Conservation (phyloP, 352 stramenopile genomes). For the Paralagenidium karlingii region DNA sequence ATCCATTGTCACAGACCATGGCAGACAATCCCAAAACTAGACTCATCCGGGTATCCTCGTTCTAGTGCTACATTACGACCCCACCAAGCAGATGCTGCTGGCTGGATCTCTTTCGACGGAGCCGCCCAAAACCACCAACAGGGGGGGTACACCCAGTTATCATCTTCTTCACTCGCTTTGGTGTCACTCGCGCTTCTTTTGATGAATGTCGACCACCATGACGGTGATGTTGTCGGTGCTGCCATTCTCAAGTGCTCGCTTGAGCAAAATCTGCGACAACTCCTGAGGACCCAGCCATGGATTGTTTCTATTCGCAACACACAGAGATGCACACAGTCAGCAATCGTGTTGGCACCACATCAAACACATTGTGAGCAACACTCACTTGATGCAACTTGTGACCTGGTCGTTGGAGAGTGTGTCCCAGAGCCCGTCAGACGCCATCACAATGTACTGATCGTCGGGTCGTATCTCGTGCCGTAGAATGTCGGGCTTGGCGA, state of each 20-base stretch:
- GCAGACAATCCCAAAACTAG: too few relatives aligned
- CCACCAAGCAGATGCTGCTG: too few relatives aligned
- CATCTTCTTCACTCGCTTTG: too few relatives aligned
- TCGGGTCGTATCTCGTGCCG: conserved; percentile 23
- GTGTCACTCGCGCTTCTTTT: too few relatives aligned
- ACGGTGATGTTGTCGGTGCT: conserved; percentile 73
- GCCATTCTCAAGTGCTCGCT: conserved; percentile 51
- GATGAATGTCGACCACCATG: conserved; percentile 52
- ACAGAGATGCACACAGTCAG: too few relatives aligned
- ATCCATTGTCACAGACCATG: too few relatives aligned
- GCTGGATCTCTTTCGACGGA: too few relatives aligned
- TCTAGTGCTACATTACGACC: too few relatives aligned
- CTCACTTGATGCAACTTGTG: conserved; percentile 34
- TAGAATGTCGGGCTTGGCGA: conserved; percentile 48
- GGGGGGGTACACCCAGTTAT: too few relatives aligned
- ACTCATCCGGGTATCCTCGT: too few relatives aligned
- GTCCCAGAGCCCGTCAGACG: conserved; percentile 68
- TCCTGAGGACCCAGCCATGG: conserved; percentile 48
- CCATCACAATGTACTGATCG: conserved; percentile 69
- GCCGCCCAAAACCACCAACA: too few relatives aligned
- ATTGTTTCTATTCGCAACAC: conserved; percentile 22
- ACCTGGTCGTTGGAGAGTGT: conserved; percentile 59
- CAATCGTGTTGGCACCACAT: background rate
- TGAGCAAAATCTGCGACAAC: conserved; percentile 39
- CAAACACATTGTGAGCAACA: conserved; percentile 5